Base-by-base conservation (phyloP, 345 rosid species). In the Arabidopsis arenosa region DNA sequence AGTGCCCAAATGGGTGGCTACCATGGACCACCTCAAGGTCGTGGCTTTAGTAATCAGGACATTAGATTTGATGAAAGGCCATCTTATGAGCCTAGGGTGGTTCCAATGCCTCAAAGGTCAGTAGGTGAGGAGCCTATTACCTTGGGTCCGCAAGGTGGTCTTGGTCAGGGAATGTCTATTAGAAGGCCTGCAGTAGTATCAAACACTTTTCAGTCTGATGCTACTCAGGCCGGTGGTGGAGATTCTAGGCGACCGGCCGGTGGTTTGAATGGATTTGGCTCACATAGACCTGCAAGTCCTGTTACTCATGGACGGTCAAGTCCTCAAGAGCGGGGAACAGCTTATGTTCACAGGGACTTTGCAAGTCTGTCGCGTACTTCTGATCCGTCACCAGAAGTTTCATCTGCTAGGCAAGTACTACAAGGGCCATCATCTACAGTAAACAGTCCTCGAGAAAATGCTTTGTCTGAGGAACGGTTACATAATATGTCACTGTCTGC, bases 141-240 rank as follows among this genome's bases (percentile, higher is more conserved):
- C 48, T 81, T 91, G 83, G 98, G 94, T 4, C 99, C 99, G 44
- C 99, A 96, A 80, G 99, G 99, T 67, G 98, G 97, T 57, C 99
- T 96, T 76, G 97, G 90, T 33, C 86, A 90, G 78, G 96, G 97
- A 69, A 88, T 95, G 93, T 89, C 98, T 49, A 80, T 65, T 63
- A 89, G 93, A 82, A 94, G 90, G 75, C 75, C 85, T 12, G 75
- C 86, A 39, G 75, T 76, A 61, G 76, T 66, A 75, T 52, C 84
- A 10, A 73, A 78, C 59, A 15, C 81, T 76, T 60, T 77, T 63
- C 23, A 81, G 28, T 74, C 84, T 70, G 96, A 90, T 80, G 62
- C 72, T 66, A 73, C 92, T 73, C 74, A 84, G 12, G 62, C 72
- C 51, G 62, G 79, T 36, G 72, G 66, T 66, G 87, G 85, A 47